Evolutionary conservation across 768 basidiomycete genomes (phyloP).

Genomic region (Phanerodontia chrysosporium): DNA sequence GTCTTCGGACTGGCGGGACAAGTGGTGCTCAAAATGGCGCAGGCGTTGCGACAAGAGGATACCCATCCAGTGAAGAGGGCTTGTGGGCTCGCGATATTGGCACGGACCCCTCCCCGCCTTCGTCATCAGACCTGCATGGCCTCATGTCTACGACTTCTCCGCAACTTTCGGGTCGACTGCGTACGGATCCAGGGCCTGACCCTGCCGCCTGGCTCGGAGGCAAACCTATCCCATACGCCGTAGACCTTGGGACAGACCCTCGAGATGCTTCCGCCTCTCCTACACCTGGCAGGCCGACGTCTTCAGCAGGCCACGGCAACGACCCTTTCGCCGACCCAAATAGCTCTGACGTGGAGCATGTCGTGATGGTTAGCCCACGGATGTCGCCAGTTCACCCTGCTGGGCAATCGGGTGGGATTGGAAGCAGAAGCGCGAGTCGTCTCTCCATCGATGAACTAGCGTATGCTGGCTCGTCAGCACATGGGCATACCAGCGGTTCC

Average conservation of each 20-base stretch:
- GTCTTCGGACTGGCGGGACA: neutral
- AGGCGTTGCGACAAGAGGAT: neutral
- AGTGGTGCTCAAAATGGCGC: too few species aligned
- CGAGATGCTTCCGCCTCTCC: neutral
- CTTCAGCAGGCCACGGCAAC: neutral
- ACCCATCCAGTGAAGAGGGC: neutral
- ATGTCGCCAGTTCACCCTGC: neutral
- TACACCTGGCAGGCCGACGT: neutral
- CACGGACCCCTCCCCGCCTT: neutral
- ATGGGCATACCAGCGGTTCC: neutral
- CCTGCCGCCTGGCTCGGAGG: conserved; percentile 8
- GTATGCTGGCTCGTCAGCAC: neutral
- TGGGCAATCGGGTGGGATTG: neutral
- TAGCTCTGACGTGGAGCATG: conserved; percentile 1
- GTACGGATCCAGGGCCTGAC: neutral
- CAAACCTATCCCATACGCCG: conserved; percentile 1
- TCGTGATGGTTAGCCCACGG: neutral
- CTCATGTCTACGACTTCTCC: neutral
- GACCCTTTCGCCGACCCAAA: neutral
- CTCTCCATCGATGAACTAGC: neutral
- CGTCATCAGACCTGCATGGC: neutral
- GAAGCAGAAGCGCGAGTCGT: conserved; percentile 1
- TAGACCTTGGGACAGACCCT: neutral
- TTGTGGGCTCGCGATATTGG: too few species aligned
- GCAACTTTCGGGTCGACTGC: neutral